phyloP scores from a whole-genome alignment of 345 rosid genomes.

The rapeseed (Brassica napus) region Da-Ae NC_063448.1:44399501-44400000 shows the following conservation, averaged over 20 bases:
- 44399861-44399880: constrained; percentile 86
- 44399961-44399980: constrained; percentile 96
- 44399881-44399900: constrained; percentile 76
- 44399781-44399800: constrained; percentile 92
- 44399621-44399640: constrained; percentile 57
- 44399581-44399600: neutral
- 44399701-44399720: constrained; percentile 73
- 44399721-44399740: constrained; percentile 78
- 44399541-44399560: neutral
- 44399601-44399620: neutral
- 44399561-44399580: constrained; percentile 1
- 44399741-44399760: constrained; percentile 80
- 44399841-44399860: constrained; percentile 91
- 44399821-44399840: constrained; percentile 83
- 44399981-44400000: constrained; percentile 91
- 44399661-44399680: constrained; percentile 85
- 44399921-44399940: constrained; percentile 90
- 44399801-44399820: constrained; percentile 65
- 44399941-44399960: constrained; percentile 88
- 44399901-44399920: constrained; percentile 76
- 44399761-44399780: constrained; percentile 87
- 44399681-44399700: constrained; percentile 95
- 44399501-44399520: neutral
- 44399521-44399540: neutral
- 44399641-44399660: constrained; percentile 92